Evolutionary conservation across 2,329 filamentous ascomycete species (phyloP), one percentile per base, ranked within the genome.

Genomic region (Drechslerella dactyloides): DNA sequence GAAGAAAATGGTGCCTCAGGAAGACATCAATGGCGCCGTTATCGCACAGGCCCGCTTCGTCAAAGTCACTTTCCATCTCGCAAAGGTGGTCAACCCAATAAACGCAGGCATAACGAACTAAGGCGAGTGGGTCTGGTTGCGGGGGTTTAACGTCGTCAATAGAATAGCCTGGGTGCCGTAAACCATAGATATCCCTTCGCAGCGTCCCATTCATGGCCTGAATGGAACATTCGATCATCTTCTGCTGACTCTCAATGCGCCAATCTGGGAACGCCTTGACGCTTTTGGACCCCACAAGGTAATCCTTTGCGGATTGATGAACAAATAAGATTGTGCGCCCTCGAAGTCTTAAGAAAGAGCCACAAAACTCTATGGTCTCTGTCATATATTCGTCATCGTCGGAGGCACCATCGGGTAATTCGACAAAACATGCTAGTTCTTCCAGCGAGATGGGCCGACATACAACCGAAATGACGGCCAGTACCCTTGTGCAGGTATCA

Each of bases 281-380:
- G 27, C 8, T 33, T 33, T 33, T 33, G n/a, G n/a, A n/a, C n/a
- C n/a, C 27, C 8, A 4, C 8, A 33, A 33, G 27, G 0, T 58
- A 24, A 7, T 66, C 62, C 23, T 58, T 66, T 1, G 62, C 48
- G 2, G 62, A 66, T 48, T 58, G 62, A 35, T 66, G 62, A 8
- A 59, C 23, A 35, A 66, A 46, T 23, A 35, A 66, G 1, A 66
- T 7, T 19, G 15, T 33, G 1, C 48, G 1, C 15, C 58, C n/a
- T 42, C 52, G 33, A 24, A 59, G 6, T 0, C 24, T 6, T 1
- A 66, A 24, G 13, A 66, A 66, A 3, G 62, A 53, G 1, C 62
- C 62, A 23, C 62, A 66, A 15, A 35, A 17, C 27, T 52, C 58
- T 6, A 59, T 30, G 13, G 33, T 42, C 3, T 35, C 23, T n/a